Percentiles rank a stretch among this genome's conserved stretches.
Evolutionary conservation across 163 green algal genomes (phyloP).

Genomic region (Picocystis sp.): DNA sequence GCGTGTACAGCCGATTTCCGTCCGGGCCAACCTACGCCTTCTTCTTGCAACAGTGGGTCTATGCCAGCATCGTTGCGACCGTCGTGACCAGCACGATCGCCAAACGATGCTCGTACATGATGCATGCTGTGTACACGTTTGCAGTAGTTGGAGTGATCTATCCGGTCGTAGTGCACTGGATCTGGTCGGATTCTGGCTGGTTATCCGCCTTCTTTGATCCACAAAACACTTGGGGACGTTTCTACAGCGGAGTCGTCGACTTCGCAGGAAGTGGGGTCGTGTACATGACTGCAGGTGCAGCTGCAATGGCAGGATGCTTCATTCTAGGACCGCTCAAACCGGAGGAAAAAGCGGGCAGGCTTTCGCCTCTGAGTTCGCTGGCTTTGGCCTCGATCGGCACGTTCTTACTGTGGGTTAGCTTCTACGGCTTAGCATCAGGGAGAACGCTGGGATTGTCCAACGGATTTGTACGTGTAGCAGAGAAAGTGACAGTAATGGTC

Average conservation of each 20-base stretch:
- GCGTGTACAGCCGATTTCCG: slow-evolving; percentile 1
- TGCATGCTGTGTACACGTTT: neutral
- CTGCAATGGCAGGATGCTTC: slow-evolving; percentile 10
- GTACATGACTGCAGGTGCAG: slow-evolving; percentile 24
- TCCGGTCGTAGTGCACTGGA: slow-evolving; percentile 37
- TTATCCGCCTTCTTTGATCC: slow-evolving; percentile 15
- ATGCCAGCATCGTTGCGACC: no score
- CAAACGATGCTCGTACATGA: slow-evolving; percentile 1
- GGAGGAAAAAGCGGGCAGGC: neutral
- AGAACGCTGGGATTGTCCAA: no score
- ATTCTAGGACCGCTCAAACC: slow-evolving; percentile 11
- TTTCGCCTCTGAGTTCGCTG: no score
- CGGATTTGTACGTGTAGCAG: no score
- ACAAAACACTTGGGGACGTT: neutral
- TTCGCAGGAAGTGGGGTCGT: slow-evolving; percentile 46
- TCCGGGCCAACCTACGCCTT: neutral
- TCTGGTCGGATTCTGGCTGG: slow-evolving; percentile 44
- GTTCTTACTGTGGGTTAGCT: no score
- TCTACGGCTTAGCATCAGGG: no score
- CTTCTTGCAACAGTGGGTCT: slow-evolving; percentile 2
- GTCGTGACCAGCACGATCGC: neutral
- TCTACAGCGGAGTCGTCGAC: slow-evolving; percentile 43
- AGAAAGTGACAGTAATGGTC: no score
- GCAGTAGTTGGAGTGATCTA: slow-evolving; percentile 1
- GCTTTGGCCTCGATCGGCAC: no score